Conservation (phyloP, 78 protist species). For the Polysphondylium violaceum region DNA sequence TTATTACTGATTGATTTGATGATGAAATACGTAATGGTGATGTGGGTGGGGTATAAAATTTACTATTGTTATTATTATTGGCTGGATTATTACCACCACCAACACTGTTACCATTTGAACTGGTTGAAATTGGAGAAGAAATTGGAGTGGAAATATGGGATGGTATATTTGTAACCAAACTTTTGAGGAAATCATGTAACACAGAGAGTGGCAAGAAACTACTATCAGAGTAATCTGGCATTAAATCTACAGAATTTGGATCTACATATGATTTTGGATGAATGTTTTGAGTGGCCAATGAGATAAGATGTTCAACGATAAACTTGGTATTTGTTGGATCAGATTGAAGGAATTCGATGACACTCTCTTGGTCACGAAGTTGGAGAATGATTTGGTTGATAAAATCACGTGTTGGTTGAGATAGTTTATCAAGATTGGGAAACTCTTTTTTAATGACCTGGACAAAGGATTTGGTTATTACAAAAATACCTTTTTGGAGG, state of each 20-base stretch:
- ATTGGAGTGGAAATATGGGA: too few relatives aligned
- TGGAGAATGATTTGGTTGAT: constrained; percentile 54
- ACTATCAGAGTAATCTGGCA: neutral
- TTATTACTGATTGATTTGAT: neutral
- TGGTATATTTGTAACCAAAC: neutral
- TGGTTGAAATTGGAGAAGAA: too few relatives aligned
- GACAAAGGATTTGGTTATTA: constrained; percentile 30
- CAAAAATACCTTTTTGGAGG: constrained; percentile 53
- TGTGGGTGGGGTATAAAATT: neutral
- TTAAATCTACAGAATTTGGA: neutral
- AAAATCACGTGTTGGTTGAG: constrained; percentile 23
- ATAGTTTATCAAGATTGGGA: neutral
- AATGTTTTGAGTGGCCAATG: constrained; percentile 28
- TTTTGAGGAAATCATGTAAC: constrained; percentile 18
- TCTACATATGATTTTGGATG: constrained; percentile 22
- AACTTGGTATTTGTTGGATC: constrained; percentile 5
- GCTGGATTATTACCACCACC: neutral
- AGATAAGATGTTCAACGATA: constrained; percentile 24
- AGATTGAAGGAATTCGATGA: neutral
- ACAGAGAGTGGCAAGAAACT: neutral
- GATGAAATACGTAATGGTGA: neutral
- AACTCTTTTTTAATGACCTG: constrained; percentile 3
- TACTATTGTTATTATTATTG: neutral
- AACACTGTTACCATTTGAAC: too few relatives aligned
- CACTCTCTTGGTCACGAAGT: constrained; percentile 24